Percentiles rank a stretch among this genome's conserved stretches.
Conservation (phyloP, 208 protist species). For the Leishmania mexicana region DNA sequence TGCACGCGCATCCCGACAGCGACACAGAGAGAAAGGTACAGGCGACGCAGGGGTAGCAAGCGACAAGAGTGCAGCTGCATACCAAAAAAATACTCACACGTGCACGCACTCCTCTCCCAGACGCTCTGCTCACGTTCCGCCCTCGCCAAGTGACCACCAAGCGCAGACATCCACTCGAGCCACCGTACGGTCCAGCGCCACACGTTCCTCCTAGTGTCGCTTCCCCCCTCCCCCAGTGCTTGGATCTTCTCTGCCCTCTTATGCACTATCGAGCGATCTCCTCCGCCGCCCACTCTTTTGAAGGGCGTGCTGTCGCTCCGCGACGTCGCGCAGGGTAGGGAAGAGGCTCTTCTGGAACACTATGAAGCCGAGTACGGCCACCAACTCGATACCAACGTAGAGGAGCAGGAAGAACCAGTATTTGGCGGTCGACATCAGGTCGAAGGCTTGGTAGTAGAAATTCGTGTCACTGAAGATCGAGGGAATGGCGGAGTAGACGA, state of each 20-base stretch:
- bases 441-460: conserved; percentile 80
- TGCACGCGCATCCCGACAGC: too few species aligned
- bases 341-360: conserved; percentile 61
- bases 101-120: background rate
- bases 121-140: too few species aligned
- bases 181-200: background rate
- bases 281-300: conserved; percentile 19
- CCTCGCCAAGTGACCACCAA: too few species aligned
- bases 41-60: too few species aligned
- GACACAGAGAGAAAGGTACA: too few species aligned
- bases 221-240: background rate
- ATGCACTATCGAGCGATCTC: background rate
- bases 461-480: conserved; percentile 45
- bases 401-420: conserved; percentile 85
- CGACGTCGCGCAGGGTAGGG: conserved; percentile 64
- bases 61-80: background rate
- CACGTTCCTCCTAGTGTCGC: background rate
- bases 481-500: conserved; percentile 68
- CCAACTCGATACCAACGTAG: conserved; percentile 46
- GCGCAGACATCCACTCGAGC: background rate
- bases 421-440: conserved; percentile 55
- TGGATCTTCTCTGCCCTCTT: background rate
- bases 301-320: conserved; percentile 47
- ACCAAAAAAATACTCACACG: background rate
- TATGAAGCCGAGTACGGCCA: conserved; percentile 55